Base-by-base conservation (phyloP, 2,329 filamentous ascomycete genomes). In the Dothideomycetes sp. region DNA sequence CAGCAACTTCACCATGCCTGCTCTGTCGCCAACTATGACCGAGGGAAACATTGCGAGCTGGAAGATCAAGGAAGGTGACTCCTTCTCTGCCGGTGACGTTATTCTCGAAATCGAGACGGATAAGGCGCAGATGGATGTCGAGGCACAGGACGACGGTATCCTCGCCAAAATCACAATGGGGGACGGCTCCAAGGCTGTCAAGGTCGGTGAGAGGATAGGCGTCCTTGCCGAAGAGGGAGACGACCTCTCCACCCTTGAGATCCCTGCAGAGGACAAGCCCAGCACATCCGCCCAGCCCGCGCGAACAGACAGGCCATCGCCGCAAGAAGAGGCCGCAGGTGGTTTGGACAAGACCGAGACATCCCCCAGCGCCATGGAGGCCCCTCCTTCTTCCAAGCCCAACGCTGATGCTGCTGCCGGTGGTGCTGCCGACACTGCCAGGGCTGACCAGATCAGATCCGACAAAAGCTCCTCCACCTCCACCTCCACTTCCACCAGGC, bases 71-170 rank as follows among this genome's bases (percentile, higher is more conserved):
- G 86, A 93, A 66, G 86, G 85, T 57, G 84, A 91, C 51, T 72
- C 76, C 37, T 94, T 86, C 62, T 70, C 75, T 36, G 82, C 85
- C 42, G 86, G 86, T 50, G 86, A 94, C 60, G 84, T 94, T 22
- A 72, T 94, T 37, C 77, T 94, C 44, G 86, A 94, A 64, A 91
- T 94, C 58, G 86, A 94, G 67, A 94, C 86, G 43, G 86, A 94
- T 63, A 94, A 94, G 71, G 86, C 86, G 41, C 84, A 84, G 41
- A 94, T 94, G 85, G 87, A 94, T 52, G 86, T 94, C 18, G 87
- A 94, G 68, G 86, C 86, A 31, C 86, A 91, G 65, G 86, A 94
- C 33, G 85, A 93, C 56, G 86, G 87, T 31, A 69, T 89, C 50
- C 65, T 94, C 61, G 79, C 87, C 57, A 93, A 91, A 70, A 89